Conservation (phyloP, 2,329 filamentous ascomycete genomes). For the Laburnicola sp. region DNA sequence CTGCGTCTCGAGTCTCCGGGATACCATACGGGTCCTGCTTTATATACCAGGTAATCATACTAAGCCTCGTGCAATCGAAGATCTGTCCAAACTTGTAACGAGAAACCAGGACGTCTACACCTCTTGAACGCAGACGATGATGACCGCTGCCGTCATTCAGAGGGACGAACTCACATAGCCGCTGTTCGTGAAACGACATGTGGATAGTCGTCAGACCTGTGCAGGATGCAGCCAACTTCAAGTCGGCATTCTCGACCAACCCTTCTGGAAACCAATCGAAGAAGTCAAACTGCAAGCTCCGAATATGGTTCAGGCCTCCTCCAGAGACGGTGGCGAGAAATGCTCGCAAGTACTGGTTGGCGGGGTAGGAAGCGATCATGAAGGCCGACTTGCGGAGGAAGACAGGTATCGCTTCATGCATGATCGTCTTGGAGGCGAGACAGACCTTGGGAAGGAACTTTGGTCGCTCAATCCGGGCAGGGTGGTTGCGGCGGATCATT, state of each 20-base stretch:
- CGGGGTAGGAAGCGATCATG: background rate
- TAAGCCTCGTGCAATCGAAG: too few species aligned
- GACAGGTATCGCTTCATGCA: background rate
- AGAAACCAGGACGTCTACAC: too few species aligned
- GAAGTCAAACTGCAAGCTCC: background rate
- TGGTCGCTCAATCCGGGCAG: background rate
- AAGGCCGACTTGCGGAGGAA: background rate
- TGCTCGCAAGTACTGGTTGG: background rate
- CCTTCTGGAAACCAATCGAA: background rate
- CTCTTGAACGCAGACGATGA: too few species aligned
- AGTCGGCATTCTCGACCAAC: background rate
- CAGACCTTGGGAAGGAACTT: background rate
- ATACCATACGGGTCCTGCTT: too few species aligned
- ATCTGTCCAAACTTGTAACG: too few species aligned
- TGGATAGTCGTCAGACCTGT: background rate
- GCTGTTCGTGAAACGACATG: background rate
- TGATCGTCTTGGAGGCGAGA: background rate
- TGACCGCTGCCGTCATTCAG: too few species aligned
- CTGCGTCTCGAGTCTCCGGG: too few species aligned
- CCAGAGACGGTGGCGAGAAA: background rate
- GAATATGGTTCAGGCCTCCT: background rate
- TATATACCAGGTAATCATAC: too few species aligned
- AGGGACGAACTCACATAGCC: too few species aligned
- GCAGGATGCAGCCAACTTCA: background rate
- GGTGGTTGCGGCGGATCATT: background rate